Evolutionary conservation across 2,329 filamentous ascomycete species (phyloP).

Genomic region (Pseudocercospora musae): DNA sequence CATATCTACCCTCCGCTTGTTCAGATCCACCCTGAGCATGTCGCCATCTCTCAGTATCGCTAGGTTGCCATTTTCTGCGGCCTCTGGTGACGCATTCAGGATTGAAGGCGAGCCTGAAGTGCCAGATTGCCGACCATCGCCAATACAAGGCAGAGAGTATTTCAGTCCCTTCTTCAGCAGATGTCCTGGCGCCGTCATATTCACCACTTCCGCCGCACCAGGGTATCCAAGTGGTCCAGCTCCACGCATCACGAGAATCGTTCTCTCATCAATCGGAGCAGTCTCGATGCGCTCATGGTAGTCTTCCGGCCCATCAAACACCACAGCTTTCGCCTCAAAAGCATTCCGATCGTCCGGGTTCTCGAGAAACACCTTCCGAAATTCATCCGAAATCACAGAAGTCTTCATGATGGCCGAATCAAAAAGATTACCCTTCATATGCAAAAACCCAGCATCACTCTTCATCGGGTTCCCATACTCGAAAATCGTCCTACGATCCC

Average conservation of each 20-base stretch:
- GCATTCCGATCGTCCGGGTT: conserved; percentile 26
- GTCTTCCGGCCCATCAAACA: conserved; percentile 34
- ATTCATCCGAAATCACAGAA: conserved; percentile 29
- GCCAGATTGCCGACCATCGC: conserved; percentile 55
- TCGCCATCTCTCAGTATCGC: conserved; percentile 52
- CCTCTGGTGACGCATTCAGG: conserved; percentile 55
- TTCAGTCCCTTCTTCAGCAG: conserved; percentile 33
- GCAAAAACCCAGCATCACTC: conserved; percentile 49
- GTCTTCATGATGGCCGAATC: conserved; percentile 35
- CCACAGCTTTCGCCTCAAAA: conserved; percentile 30
- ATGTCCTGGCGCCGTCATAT: conserved; percentile 33
- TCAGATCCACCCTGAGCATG: conserved; percentile 50
- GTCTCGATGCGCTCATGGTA: conserved; percentile 30
- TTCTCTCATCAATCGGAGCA: conserved; percentile 30
- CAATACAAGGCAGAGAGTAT: conserved; percentile 50
- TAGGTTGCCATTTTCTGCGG: conserved; percentile 53
- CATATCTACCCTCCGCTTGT: conserved; percentile 49
- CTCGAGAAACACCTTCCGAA: conserved; percentile 29
- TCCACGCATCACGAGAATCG: conserved; percentile 33
- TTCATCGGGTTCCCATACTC: conserved; percentile 47
- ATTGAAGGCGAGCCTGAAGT: conserved; percentile 56
- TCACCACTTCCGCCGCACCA: conserved; percentile 33
- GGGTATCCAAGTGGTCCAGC: conserved; percentile 32
- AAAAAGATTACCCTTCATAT: conserved; percentile 32
- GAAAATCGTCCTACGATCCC: conserved; percentile 50